These are phyloP conservation scores for Pigoraptor vietnamica DNA, from an alignment of 78 protist genomes.

Conservation along the genomic window DNA sequence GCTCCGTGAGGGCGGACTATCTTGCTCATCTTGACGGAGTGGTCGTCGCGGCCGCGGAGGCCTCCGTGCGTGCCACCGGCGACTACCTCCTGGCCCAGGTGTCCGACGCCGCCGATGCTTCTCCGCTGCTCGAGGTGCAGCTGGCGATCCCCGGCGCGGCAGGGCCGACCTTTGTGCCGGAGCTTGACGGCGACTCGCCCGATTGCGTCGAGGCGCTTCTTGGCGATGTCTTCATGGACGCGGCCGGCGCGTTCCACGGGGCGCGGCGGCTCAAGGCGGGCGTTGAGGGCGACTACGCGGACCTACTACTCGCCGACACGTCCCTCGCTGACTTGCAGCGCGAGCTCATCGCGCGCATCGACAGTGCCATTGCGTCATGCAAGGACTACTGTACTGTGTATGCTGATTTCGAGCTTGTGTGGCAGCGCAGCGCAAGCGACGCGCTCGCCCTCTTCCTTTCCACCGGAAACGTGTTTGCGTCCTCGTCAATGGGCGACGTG, in stretches of 20 bases:
- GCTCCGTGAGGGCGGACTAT: neutral
- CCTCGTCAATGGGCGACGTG: neutral
- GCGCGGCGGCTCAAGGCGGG: neutral
- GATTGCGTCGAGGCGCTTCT: neutral
- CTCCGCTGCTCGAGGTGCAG: neutral
- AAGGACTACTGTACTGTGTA: neutral
- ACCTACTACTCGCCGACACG: neutral
- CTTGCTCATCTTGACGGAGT: neutral
- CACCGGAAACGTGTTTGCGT: neutral
- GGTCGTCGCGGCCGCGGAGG: neutral
- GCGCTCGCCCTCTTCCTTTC: neutral
- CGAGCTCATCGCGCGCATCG: neutral
- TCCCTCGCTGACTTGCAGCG: neutral
- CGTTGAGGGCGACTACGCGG: neutral
- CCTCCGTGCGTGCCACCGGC: neutral
- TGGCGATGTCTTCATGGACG: neutral
- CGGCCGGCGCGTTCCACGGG: neutral
- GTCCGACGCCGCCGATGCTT: neutral
- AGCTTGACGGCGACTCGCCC: neutral
- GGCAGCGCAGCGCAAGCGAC: neutral
- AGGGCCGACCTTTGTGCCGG: neutral
- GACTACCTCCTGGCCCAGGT: neutral
- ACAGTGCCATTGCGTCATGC: neutral
- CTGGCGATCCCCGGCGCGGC: neutral
- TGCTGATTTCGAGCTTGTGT: neutral